Base-by-base conservation (phyloP, 306 rosid genomes). In the Gastrolobium villosum region DNA sequence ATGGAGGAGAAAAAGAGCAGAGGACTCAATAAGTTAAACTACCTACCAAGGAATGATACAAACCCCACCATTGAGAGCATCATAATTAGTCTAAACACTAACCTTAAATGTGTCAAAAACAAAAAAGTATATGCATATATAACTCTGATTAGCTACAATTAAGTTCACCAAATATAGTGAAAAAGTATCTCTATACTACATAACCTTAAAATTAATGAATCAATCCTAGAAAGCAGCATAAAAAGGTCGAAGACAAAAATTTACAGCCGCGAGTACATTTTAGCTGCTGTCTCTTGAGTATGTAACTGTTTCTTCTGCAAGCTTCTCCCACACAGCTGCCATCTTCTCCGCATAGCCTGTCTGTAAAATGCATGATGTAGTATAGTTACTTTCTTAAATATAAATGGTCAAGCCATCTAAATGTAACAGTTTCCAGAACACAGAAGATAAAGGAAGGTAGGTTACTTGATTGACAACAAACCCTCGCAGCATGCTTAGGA, bases 291-390 rank as follows among this genome's bases (percentile, higher is more conserved):
- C 86, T 57, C 84, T 85, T 3, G 78, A 70, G 65, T 92, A 89
- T 8, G 79, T 59, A 50, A 77, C 56, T 0, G 96, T 92, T 66
- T 94, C 98, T 84, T 94, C 96, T 1, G 94, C 93, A 41, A 95
- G 90, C 86, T 85, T 92, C 35, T 86, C 84, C 99, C 98, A 91
- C 39, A 91, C 96, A 59, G 86, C 83, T 81, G 93, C 92, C 75
- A 84, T 88, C 79, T 91, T 95, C 84, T 95, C 97, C 0, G 99
- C 94, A 84, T 91, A 95, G 67, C 94, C 91, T 53, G 91, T 94
- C 97, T 90, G 85, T 34, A 43, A 53, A 64, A 74, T 53, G 74
- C 43, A 70, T 50, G 44, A 59, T 20, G 14, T 76, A 40, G 20
- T 55, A 54, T 74, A 62, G 52, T 74, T 66, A 66, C 52, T 64